These are phyloP conservation scores for Setomelanomma holmii DNA, from an alignment of 2,329 filamentous ascomycete genomes.

Conservation along the genomic window DNA sequence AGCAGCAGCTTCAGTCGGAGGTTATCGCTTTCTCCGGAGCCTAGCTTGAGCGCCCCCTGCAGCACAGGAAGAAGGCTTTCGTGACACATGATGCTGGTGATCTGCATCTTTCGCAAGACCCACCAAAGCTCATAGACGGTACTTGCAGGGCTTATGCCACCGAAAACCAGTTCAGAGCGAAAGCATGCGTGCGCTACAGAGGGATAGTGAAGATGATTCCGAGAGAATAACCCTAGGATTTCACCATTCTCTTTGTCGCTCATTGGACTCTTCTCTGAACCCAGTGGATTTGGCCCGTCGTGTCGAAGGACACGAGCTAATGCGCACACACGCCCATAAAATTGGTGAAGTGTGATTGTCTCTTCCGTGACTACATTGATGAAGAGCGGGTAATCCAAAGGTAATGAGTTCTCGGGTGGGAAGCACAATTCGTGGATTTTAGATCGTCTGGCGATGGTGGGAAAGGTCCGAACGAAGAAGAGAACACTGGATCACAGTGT, in stretches of 20 bases:
- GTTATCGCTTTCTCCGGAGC: slow-evolving; percentile 29
- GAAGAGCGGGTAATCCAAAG: slow-evolving; percentile 38
- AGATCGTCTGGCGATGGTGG: slow-evolving; percentile 32
- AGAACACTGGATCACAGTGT: slow-evolving; percentile 24
- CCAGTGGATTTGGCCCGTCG: slow-evolving; percentile 38
- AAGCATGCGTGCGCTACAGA: slow-evolving; percentile 41
- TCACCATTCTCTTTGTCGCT: slow-evolving; percentile 37
- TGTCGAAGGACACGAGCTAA: slow-evolving; percentile 34
- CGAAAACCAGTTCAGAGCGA: slow-evolving; percentile 37
- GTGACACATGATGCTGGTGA: slow-evolving; percentile 36
- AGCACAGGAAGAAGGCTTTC: slow-evolving; percentile 36
- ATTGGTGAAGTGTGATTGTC: slow-evolving; percentile 34
- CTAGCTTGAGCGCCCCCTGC: slow-evolving; percentile 32
- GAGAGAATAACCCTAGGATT: slow-evolving; percentile 35
- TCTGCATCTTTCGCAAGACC: slow-evolving; percentile 42
- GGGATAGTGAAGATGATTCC: slow-evolving; percentile 43
- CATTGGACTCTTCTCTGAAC: slow-evolving; percentile 23
- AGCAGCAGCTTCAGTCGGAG: slow-evolving; percentile 28
- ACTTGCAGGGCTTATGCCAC: slow-evolving; percentile 39
- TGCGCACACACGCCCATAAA: slow-evolving; percentile 34
- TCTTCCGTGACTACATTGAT: slow-evolving; percentile 37
- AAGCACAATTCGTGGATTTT: slow-evolving; percentile 42
- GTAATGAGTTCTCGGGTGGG: slow-evolving; percentile 31
- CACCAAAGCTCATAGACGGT: slow-evolving; percentile 44
- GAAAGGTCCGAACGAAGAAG: slow-evolving; percentile 37